These are phyloP conservation scores for Sugiyamaella marilandica DNA, from an alignment of 805 yeast genomes.

Conservation along the genomic window DNA sequence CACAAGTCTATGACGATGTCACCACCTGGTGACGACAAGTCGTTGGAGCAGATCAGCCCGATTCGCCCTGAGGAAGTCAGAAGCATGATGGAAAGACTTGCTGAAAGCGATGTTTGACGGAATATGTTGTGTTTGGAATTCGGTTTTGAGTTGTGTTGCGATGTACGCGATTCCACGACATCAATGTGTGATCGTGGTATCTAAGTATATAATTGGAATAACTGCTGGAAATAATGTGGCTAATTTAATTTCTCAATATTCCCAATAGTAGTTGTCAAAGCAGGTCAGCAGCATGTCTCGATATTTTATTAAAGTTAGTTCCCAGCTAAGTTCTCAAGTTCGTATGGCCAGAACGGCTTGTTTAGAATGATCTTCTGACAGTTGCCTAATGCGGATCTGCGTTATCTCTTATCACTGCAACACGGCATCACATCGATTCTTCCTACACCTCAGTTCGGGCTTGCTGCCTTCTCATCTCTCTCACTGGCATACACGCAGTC, in stretches of 20 bases:
- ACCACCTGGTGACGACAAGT: not conserved
- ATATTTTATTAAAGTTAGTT: no score
- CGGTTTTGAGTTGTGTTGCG: no score
- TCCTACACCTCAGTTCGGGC: not conserved
- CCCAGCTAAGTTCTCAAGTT: no score
- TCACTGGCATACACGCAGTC: no score
- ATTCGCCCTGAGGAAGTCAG: not conserved
- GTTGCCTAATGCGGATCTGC: not conserved
- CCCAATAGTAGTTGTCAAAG: no score
- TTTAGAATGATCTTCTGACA: not conserved
- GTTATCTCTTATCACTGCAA: constrained; percentile 3
- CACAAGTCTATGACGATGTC: not conserved
- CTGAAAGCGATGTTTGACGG: not conserved
- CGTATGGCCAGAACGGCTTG: not conserved
- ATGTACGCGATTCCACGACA: no score
- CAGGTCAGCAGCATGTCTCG: no score
- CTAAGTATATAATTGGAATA: no score
- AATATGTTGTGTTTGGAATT: not conserved
- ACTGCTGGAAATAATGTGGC: no score
- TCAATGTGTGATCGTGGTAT: no score
- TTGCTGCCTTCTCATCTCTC: no score
- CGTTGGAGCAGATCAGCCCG: not conserved
- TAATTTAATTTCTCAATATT: no score
- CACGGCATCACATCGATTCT: not conserved
- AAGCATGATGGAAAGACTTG: not conserved